These are phyloP conservation scores for Eragrostis tef DNA, from an alignment of 202 grass and related monocot species.

Conservation along the genomic window DNA sequence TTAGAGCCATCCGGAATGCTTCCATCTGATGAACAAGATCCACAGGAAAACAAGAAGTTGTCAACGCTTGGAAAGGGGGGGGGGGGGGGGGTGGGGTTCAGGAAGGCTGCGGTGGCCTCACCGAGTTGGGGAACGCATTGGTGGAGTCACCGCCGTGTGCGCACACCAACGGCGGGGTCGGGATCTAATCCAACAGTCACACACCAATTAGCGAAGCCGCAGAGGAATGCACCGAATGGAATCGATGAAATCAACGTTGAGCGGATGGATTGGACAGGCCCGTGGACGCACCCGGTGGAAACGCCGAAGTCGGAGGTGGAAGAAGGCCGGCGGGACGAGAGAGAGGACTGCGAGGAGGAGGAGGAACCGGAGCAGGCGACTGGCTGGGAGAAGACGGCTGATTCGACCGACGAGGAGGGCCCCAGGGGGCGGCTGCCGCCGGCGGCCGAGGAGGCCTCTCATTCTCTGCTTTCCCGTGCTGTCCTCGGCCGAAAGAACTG, in stretches of 20 bases:
- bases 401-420: conserved; percentile 20
- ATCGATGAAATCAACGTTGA: background rate
- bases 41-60: background rate
- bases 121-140: conserved; percentile 75
- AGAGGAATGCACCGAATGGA: background rate
- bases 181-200: conserved; percentile 46
- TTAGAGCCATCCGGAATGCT: conserved; percentile 69
- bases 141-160: conserved; percentile 78
- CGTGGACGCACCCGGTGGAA: conserved; percentile 60
- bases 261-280: background rate
- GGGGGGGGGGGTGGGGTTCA: too few relatives aligned
- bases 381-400: conserved; percentile 54
- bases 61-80: too few relatives aligned
- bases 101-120: conserved; percentile 4
- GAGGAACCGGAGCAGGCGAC: conserved; percentile 59
- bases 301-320: conserved; percentile 79
- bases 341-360: conserved; percentile 70
- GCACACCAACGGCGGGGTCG: conserved; percentile 76
- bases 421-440: conserved; percentile 55
- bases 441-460: conserved; percentile 45
- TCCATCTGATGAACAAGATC: conserved; percentile 62
- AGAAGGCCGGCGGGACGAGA: conserved; percentile 65
- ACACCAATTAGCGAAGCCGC: background rate
- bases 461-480: conserved; percentile 26
- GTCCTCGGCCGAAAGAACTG: too few relatives aligned